Evolutionary conservation across 2,329 filamentous ascomycete genomes (phyloP).

Genomic region (Ophiostoma himal-ulmi): DNA sequence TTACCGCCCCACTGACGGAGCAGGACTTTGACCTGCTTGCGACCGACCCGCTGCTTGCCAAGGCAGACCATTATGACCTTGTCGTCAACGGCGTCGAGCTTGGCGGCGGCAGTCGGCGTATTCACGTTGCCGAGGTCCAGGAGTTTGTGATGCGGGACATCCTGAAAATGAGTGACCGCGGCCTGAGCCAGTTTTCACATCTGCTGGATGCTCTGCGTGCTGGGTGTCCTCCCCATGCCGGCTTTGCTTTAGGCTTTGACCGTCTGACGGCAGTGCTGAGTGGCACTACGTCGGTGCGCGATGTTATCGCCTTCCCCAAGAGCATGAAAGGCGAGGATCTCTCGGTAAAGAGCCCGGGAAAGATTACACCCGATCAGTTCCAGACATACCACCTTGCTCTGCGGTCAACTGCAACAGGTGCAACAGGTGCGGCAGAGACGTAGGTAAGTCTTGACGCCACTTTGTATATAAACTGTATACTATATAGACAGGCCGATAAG

Average conservation of each 20-base stretch:
- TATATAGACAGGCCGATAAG: background rate
- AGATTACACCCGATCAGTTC: conserved; percentile 54
- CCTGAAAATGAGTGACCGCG: conserved; percentile 65
- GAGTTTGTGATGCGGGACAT: conserved; percentile 79
- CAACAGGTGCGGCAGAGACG: background rate
- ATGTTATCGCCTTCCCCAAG: conserved; percentile 97
- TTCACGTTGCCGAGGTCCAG: conserved; percentile 78
- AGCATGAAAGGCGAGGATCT: conserved; percentile 82
- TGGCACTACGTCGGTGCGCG: conserved; percentile 69
- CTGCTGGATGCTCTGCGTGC: conserved; percentile 73
- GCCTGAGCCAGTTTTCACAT: conserved; percentile 77
- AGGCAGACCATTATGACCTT: conserved; percentile 89
- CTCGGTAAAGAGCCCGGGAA: conserved; percentile 71
- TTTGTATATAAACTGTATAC: background rate
- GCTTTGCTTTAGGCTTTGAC: conserved; percentile 89
- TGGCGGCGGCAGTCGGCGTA: conserved; percentile 86
- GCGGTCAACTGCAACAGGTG: background rate
- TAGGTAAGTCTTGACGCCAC: background rate
- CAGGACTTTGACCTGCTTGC: conserved; percentile 69
- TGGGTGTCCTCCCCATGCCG: conserved; percentile 91
- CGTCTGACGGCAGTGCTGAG: conserved; percentile 74
- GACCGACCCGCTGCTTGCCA: conserved; percentile 63
- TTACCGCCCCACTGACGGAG: conserved; percentile 74
- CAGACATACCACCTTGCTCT: conserved; percentile 41
- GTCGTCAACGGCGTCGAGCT: conserved; percentile 94